A percentile compares a stretch with the other conserved stretches of the same genome.
phyloP scores from a whole-genome alignment of 2,329 filamentous ascomycete genomes.

The Neoarthrinium moseri region DNA sequence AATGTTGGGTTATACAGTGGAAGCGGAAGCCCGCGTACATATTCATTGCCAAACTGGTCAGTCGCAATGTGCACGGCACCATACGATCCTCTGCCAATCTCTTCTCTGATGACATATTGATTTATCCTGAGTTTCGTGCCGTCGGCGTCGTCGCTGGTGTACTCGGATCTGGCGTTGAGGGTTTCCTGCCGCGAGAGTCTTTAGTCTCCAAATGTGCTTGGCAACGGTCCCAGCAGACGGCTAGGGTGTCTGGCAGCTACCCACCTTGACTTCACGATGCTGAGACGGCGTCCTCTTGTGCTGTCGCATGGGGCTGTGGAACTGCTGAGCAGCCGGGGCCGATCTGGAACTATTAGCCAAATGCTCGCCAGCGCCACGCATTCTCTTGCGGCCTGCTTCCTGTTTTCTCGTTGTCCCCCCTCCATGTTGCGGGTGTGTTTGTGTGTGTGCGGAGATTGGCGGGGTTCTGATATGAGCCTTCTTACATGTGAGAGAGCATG shows the following conservation, averaged over 20 bases:
- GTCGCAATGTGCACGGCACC: slow-evolving; percentile 87
- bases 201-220: neutral
- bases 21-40: no score
- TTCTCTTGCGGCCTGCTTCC: neutral
- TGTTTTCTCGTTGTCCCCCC: no score
- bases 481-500: slow-evolving; percentile 42
- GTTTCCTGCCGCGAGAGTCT: slow-evolving; percentile 66
- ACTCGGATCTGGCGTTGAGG: slow-evolving; percentile 83
- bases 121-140: slow-evolving; percentile 88
- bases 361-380: neutral
- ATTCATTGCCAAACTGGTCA: slow-evolving; percentile 91
- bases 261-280: slow-evolving; percentile 58
- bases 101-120: slow-evolving; percentile 89
- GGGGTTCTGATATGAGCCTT: slow-evolving; percentile 11
- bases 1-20: no score
- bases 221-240: neutral
- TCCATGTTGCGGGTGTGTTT: no score
- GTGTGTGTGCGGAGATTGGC: neutral
- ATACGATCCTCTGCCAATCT: slow-evolving; percentile 96
- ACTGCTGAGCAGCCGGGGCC: slow-evolving; percentile 39
- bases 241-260: slow-evolving; percentile 16
- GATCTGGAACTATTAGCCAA: slow-evolving; percentile 33
- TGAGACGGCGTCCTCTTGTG: slow-evolving; percentile 57
- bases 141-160: slow-evolving; percentile 80
- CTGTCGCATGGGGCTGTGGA: slow-evolving; percentile 55